Evolutionary conservation across 2,329 filamentous ascomycete species (phyloP).

Genomic region (Hymenoscyphus repandus): DNA sequence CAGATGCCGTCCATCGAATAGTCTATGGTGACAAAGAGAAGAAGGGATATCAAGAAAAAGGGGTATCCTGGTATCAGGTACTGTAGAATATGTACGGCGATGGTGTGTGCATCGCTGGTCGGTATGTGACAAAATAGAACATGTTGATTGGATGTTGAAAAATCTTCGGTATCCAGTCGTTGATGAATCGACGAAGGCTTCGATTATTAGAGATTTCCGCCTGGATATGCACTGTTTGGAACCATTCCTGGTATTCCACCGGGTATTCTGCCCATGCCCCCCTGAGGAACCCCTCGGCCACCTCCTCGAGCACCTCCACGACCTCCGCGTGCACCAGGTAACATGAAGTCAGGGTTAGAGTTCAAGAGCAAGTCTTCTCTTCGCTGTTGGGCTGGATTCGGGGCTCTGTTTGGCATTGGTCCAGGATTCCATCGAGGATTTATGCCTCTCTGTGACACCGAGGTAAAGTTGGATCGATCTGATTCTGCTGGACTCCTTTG

Average conservation of each 20-base stretch:
- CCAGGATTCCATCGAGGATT: constrained; percentile 75
- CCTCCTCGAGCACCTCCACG: constrained; percentile 13
- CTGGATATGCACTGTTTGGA: constrained; percentile 50
- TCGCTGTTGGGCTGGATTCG: constrained; percentile 30
- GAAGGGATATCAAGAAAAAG: neutral
- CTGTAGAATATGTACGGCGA: constrained; percentile 22
- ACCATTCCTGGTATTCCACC: constrained; percentile 41
- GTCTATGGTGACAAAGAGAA: constrained; percentile 16
- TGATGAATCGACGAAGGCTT: neutral
- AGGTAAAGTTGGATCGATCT: constrained; percentile 82
- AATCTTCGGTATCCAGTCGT: constrained; percentile 6
- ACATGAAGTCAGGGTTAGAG: constrained; percentile 79
- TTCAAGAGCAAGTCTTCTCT: constrained; percentile 70
- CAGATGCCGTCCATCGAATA: neutral
- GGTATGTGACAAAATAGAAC: constrained; percentile 15
- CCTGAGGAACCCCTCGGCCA: constrained; percentile 12
- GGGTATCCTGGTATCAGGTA: neutral
- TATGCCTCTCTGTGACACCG: constrained; percentile 78
- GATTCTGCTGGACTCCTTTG: constrained; percentile 69
- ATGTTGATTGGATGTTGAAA: constrained; percentile 16
- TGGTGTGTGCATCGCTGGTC: constrained; percentile 3
- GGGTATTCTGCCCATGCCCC: constrained; percentile 13
- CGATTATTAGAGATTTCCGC: constrained; percentile 16
- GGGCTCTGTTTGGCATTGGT: constrained; percentile 26
- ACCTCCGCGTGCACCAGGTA: constrained; percentile 43